A percentile compares a stretch with the other conserved stretches of the same genome.
phyloP scores from a whole-genome alignment of 2,329 filamentous ascomycete genomes.

The Ophiostoma triangulosporum region DNA sequence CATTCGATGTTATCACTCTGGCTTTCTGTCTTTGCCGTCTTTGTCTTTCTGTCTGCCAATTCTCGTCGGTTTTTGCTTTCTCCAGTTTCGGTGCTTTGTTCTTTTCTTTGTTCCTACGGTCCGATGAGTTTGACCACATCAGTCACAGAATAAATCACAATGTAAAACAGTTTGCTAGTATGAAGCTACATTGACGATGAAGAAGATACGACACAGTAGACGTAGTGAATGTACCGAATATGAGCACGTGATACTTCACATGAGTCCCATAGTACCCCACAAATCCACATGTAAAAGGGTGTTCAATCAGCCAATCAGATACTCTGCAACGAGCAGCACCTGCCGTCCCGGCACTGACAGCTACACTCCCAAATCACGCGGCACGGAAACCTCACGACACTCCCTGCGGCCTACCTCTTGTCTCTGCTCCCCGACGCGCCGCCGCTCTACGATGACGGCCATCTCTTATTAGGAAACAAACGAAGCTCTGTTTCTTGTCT shows the following conservation, averaged over 20 bases:
- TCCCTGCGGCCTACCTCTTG: background rate
- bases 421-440: background rate
- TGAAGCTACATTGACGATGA: too few relatives aligned
- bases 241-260: background rate
- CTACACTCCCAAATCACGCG: background rate
- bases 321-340: background rate
- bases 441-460: background rate
- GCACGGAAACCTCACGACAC: background rate
- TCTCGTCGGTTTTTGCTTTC: too few relatives aligned
- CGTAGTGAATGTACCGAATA: background rate
- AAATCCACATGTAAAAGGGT: background rate
- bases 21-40: background rate
- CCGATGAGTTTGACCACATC: too few relatives aligned
- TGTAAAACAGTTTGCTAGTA: too few relatives aligned
- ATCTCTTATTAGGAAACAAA: background rate
- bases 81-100: too few relatives aligned
- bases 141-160: too few relatives aligned
- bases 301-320: slow-evolving; percentile 7
- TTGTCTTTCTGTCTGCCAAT: background rate
- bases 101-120: too few relatives aligned
- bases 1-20: background rate
- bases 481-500: background rate
- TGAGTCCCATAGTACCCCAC: background rate
- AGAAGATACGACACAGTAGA: too few relatives aligned
- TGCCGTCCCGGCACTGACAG: background rate